These are phyloP conservation scores for Schwanniomyces sp. DNA, from an alignment of 805 yeast genomes.

Conservation along the genomic window DNA sequence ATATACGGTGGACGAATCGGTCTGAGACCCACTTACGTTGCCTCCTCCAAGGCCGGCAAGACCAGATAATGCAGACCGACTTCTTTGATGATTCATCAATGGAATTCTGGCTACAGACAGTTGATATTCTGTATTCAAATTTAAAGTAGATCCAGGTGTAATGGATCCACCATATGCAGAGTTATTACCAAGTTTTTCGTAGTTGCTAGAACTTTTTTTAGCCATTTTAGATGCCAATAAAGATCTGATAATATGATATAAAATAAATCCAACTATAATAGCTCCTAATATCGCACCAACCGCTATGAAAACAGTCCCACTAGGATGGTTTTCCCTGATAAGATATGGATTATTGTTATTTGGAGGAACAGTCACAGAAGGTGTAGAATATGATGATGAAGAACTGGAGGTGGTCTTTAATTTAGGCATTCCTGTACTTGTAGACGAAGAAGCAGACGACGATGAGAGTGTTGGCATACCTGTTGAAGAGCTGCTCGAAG, in stretches of 20 bases:
- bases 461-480: constrained; percentile 3
- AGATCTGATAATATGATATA: constrained; percentile 53
- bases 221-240: constrained; percentile 53
- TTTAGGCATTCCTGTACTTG: not conserved
- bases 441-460: not conserved
- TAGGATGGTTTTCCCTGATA: constrained; percentile 49
- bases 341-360: constrained; percentile 65
- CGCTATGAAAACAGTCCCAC: constrained; percentile 82
- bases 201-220: constrained; percentile 37
- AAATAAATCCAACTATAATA: constrained; percentile 48
- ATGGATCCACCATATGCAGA: constrained; percentile 26
- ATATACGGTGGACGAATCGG: constrained; percentile 33
- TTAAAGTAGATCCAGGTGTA: constrained; percentile 18
- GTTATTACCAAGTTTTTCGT: constrained; percentile 29
- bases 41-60: constrained; percentile 9
- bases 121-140: constrained; percentile 14
- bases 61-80: constrained; percentile 18
- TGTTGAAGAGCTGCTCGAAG: too few relatives aligned
- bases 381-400: constrained; percentile 37
- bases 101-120: constrained; percentile 35
- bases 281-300: constrained; percentile 71
- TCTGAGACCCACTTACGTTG: constrained; percentile 17
- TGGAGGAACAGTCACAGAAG: constrained; percentile 58
- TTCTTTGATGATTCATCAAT: constrained; percentile 24
- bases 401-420: constrained; percentile 12